Base-by-base conservation (phyloP, 2,329 filamentous ascomycete genomes). In the Colletotrichum tamarilloi region DNA sequence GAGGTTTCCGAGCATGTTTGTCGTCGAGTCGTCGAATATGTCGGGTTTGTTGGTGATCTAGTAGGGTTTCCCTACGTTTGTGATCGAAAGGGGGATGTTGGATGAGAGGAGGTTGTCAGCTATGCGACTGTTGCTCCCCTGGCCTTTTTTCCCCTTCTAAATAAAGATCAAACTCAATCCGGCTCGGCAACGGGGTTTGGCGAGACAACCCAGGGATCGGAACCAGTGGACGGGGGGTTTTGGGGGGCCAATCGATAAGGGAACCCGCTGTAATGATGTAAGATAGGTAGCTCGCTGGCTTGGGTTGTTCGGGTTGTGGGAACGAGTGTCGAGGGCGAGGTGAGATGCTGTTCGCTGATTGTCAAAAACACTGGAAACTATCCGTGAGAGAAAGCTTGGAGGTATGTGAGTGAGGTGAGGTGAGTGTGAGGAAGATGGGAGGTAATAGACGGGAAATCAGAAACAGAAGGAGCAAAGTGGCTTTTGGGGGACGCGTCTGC, bases 1-100 rank as follows among this genome's bases (percentile, higher is more conserved):
- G 77, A 90, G 76, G 62, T 83, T 84, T 75, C 85, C 83, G 77
- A 84, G 83, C 82, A 88, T 87, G 68, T 52, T 49, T 80, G 66
- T 57, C 58, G 72, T 62, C 22, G 60, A 52, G 26, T 22, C 60
- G 60, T 53, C n/a, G 42, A 32, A 14, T 28, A 57, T n/a, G 46
- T 52, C 35, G 30, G 49, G 24, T 59, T 19, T 14, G 9, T 57
- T 32, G 52, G 52, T 64, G 67, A 46, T 32, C 59, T 22, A 64
- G 42, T 22, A 49, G 42, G 42, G 19, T 49, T 49, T 49, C 42
- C 42, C 67, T 66, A 52, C 60, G 62, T 59, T 65, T 53, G 38
- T 53, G 62, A 66, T 70, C 60, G 60, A 65, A 65, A 64, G 60
- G 59, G 70, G 70, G 26, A 62, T 52, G 57, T 56, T 52, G 66